Evolutionary conservation across 768 basidiomycete genomes (phyloP), one percentile per base, ranked within the genome.

Genomic region (Filobasidium floriforme): DNA sequence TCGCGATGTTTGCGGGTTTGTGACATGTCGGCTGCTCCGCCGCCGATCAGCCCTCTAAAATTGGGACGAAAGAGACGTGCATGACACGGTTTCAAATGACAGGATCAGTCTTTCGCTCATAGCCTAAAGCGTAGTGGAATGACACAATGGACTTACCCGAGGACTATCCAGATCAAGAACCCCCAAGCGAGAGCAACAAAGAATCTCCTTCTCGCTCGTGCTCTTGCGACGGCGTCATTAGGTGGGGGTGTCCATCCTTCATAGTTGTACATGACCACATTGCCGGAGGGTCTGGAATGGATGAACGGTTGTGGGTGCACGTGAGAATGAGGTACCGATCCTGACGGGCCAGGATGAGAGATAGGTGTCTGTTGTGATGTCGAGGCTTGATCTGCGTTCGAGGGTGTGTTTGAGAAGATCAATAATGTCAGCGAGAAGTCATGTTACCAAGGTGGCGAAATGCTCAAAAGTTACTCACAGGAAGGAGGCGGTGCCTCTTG

Each of bases 171-270:
- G 54, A 76, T 76, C 44, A 67, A 61, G 70, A 73, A 76, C 22
- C 70, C 75, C 70, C 71, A 75, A 26, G 73, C 54, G 65, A 76
- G 68, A 18, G 75, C 72, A 9, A 66, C 51, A 71, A 74, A 75
- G 60, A 76, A 76, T 51, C 75, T 52, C 54, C 72, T 66, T 12
- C 73, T 41, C 11, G 75, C 73, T 41, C 75, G 40, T 5, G 69
- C 59, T 46, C 64, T 68, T 7, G 75, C 75, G 11, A 73, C 71
- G 24, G 37, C 52, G 5, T 66, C 60, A 37, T 61, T 66, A n/a
- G 73, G 43, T 1, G 73, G 72, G 5, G 72, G 73, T 22, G 64
- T 67, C 75, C 75, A 73, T 41, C 68, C 72, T 18, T 62, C 44
- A 19, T 65, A 57, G 26, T 57, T 57, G n/a, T 57, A 57, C 22